Conservation (phyloP, 495 filamentous ascomycete genomes). For the Podospora pseudoanserina region DNA sequence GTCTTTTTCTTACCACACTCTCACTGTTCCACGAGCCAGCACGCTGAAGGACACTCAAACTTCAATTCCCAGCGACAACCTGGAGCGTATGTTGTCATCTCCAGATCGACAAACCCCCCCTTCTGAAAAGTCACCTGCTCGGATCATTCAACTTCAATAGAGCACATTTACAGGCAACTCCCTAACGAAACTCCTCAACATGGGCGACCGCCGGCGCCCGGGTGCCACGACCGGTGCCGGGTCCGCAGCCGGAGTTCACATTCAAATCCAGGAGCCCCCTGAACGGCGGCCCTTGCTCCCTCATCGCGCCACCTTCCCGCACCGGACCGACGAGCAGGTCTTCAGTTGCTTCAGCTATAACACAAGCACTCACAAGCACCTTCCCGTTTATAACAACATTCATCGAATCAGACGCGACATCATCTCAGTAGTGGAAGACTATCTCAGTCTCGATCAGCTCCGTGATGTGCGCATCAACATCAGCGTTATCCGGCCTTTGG, state of each 20-base stretch:
- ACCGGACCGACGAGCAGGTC: conserved; percentile 27
- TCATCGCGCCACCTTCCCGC: conserved; percentile 26
- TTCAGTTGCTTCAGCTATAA: conserved; percentile 27
- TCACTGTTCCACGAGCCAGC: not conserved
- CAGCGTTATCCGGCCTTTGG: conserved; percentile 63
- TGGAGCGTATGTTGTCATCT: not conserved
- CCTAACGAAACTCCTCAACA: not conserved
- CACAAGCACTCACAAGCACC: conserved; percentile 37
- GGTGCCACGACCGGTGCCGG: not conserved
- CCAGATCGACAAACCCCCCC: not conserved
- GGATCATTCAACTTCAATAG: not conserved
- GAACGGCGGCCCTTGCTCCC: conserved; percentile 30
- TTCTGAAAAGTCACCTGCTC: not conserved
- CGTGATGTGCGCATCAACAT: conserved; percentile 66
- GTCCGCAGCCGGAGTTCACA: conserved; percentile 16
- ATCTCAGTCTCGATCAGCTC: conserved; percentile 60
- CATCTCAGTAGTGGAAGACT: conserved; percentile 49
- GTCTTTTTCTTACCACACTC: not conserved
- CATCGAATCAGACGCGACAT: conserved; percentile 52
- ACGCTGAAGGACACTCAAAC: not conserved
- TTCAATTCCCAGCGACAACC: too few species aligned
- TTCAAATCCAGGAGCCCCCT: conserved; percentile 27
- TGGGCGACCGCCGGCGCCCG: not conserved
- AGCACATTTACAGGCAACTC: not conserved
- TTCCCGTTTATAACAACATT: conserved; percentile 53